A percentile compares a stretch with the other conserved stretches of the same genome.
These are phyloP conservation scores for Malus asiatica DNA, from an alignment of 306 rosid genomes.

Conservation along the genomic window DNA sequence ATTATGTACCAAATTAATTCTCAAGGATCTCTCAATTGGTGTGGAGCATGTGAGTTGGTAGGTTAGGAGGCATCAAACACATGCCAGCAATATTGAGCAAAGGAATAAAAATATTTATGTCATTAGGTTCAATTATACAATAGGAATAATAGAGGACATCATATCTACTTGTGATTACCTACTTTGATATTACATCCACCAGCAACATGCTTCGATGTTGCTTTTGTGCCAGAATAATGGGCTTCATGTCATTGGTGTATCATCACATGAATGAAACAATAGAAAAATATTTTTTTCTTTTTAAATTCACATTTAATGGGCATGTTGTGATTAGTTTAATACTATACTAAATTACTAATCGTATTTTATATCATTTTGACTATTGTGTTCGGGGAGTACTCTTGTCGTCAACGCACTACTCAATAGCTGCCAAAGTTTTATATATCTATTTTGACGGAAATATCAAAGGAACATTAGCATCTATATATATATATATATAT, in stretches of 20 bases:
- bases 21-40: constrained; percentile 5
- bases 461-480: no score
- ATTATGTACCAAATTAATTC: background rate
- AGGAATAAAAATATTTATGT: constrained; percentile 13
- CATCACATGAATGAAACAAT: constrained; percentile 1
- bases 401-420: constrained; percentile 6
- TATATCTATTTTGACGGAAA: no score
- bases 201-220: constrained; percentile 23
- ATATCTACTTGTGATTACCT: constrained; percentile 34
- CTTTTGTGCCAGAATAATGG: background rate
- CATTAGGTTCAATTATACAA: constrained; percentile 6
- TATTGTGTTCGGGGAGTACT: constrained; percentile 1
- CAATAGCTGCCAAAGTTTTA: background rate
- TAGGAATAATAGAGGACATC: constrained; percentile 13
- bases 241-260: constrained; percentile 42
- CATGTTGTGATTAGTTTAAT: background rate
- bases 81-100: constrained; percentile 29
- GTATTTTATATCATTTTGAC: constrained; percentile 8
- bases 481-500: no score
- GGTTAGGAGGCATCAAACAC: constrained; percentile 33
- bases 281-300: background rate
- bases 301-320: background rate
- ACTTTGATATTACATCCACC: constrained; percentile 17
- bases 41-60: constrained; percentile 48
- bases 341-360: no score